Base-by-base conservation (phyloP, 2,329 filamentous ascomycete genomes). In the Colletotrichum sp. region DNA sequence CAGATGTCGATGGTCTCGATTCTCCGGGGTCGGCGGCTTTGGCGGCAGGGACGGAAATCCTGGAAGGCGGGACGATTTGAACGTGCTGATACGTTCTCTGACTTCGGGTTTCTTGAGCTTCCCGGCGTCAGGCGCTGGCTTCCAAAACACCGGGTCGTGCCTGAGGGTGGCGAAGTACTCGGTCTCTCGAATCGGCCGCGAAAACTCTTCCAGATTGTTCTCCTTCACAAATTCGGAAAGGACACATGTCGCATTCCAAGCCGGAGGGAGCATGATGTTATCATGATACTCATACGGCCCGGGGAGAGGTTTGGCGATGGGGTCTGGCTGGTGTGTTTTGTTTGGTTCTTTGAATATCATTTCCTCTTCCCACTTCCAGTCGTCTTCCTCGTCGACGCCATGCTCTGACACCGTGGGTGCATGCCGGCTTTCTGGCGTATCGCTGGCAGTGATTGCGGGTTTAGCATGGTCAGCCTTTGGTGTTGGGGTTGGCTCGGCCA, bases 231-330 rank as follows among this genome's bases (percentile, higher is more conserved):
- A 89, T 28, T 85, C 82, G 4, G 88, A 89, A 59, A 86, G 85
- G 63, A 89, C 84, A 71, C 84, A 85, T 24, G 83, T 83, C 15
- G 87, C 84, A 77, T 87, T 84, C 79, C 85, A 87, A 7, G 86
- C 83, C 21, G 85, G 85, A 30, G 88, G 86, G 52, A 89, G 85
- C 36, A 89, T 86, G 9, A 88, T 84, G 18, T 87, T 85, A 24
- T 88, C 87, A 52, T 83, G 86, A 75, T 87, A 89, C 21, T 82
- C 81, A 18, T 80, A 77, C 6, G 87, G 77, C 13, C 71, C 49
- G 3, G 77, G 84, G 2, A 90, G 81, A 24, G 88, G 88, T 74
- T 85, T 88, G 15, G 86, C 87, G 70, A 89, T 85, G n/a, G 87
- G 85, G 49, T 89, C 88, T n/a, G 86, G 85, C 8, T 83, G 82